Conservation (phyloP, 2,329 filamentous ascomycete species). For the Fusarium euwallaceae region DNA sequence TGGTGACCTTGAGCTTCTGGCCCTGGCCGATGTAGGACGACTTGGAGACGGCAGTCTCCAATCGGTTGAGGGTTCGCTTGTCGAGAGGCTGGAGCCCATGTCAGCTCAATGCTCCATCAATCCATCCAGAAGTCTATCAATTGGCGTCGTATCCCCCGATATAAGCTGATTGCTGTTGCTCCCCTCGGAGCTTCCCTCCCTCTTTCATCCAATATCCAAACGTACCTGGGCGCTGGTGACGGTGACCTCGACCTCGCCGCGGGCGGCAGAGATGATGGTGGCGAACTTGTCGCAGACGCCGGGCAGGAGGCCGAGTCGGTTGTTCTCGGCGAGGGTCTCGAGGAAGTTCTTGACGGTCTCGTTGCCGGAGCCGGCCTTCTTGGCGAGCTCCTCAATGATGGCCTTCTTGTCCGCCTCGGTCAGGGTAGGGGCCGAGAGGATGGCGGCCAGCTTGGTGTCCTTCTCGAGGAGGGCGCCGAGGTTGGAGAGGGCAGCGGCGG, state of each 20-base stretch:
- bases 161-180: background rate
- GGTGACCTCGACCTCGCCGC: conserved; percentile 92
- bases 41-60: conserved; percentile 91
- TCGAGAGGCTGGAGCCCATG: conserved; percentile 77
- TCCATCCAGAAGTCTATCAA: conserved; percentile 9
- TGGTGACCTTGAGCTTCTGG: conserved; percentile 98
- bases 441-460: conserved; percentile 82
- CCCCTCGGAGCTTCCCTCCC: background rate
- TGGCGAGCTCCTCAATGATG: conserved; percentile 89
- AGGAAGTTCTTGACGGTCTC: conserved; percentile 96
- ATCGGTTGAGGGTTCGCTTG: conserved; percentile 83
- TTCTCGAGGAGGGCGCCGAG: conserved; percentile 81
- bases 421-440: conserved; percentile 87
- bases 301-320: conserved; percentile 86
- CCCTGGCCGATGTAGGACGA: conserved; percentile 88
- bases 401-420: conserved; percentile 82
- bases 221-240: conserved; percentile 91
- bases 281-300: conserved; percentile 89
- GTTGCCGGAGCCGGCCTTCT: conserved; percentile 80
- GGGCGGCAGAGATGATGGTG: conserved; percentile 87
- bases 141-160: conserved; percentile 5
- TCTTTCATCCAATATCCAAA: conserved; percentile 1
- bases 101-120: conserved; percentile 29
- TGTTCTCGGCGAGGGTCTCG: conserved; percentile 91
- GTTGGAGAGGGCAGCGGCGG: conserved; percentile 81